phyloP scores from a whole-genome alignment of 345 rosid genomes.

The Salix udensis region DNA sequence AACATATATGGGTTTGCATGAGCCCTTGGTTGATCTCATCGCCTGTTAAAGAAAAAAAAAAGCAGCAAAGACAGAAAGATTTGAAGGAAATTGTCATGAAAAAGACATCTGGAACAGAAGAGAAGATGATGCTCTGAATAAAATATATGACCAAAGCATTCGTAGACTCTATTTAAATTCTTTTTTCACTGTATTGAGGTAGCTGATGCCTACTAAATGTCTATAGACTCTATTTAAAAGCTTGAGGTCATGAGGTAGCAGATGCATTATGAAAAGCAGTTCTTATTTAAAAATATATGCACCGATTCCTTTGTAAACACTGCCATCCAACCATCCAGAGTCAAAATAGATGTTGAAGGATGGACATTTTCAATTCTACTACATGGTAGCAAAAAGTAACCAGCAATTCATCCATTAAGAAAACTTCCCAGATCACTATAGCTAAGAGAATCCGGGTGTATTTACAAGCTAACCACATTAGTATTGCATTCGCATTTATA shows the following conservation, averaged over 20 bases:
- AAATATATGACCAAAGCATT: no score
- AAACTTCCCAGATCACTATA: not conserved
- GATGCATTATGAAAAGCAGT: no score
- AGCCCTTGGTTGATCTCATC: conserved; percentile 47
- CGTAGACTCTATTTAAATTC: no score
- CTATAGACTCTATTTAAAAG: not conserved
- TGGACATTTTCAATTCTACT: not conserved
- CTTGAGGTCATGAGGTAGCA: not conserved
- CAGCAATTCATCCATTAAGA: no score
- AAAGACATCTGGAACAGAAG: not conserved
- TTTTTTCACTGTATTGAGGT: no score
- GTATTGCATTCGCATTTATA: not conserved
- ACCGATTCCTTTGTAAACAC: no score
- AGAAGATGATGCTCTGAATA: not conserved
- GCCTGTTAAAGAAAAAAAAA: conserved; percentile 40
- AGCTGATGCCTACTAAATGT: not conserved
- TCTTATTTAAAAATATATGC: no score
- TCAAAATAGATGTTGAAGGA: not conserved
- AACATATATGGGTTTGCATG: conserved; percentile 67
- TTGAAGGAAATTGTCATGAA: not conserved
- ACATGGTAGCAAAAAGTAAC: not conserved
- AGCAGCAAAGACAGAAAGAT: not conserved
- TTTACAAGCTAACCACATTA: not conserved
- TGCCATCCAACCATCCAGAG: not conserved
- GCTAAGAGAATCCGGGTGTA: no score